Conservation (phyloP, 2,329 filamentous ascomycete genomes). For the Clathrospora elynae region DNA sequence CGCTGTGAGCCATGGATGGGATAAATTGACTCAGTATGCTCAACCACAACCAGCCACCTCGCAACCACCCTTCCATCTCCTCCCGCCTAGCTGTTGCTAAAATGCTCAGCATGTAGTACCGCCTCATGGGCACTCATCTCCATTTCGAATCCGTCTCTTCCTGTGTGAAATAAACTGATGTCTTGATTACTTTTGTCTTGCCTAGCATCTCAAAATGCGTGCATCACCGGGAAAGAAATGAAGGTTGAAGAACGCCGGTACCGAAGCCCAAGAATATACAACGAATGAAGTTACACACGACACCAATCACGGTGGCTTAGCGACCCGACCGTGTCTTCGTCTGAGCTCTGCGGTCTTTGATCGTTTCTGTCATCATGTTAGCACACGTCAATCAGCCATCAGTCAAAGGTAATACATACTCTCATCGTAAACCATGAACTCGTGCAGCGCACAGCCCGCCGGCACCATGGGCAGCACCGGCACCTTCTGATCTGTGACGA, state of each 20-base stretch:
- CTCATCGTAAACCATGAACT: slow-evolving; percentile 88
- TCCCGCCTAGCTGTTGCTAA: too few relatives aligned
- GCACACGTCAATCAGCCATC: neutral
- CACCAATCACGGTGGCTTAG: slow-evolving; percentile 17
- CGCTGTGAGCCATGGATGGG: too few relatives aligned
- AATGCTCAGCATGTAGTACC: too few relatives aligned
- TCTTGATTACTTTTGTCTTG: too few relatives aligned
- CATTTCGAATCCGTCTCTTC: too few relatives aligned
- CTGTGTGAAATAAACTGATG: too few relatives aligned
- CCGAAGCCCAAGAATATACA: slow-evolving; percentile 27
- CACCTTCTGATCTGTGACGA: slow-evolving; percentile 86
- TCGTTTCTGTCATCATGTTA: slow-evolving; percentile 23
- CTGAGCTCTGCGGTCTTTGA: slow-evolving; percentile 38
- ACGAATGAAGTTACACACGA: slow-evolving; percentile 18
- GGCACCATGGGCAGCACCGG: slow-evolving; percentile 99
- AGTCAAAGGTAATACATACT: slow-evolving; percentile 56
- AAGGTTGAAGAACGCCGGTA: slow-evolving; percentile 22
- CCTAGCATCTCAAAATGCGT: too few relatives aligned
- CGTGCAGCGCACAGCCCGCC: slow-evolving; percentile 81
- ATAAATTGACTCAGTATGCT: too few relatives aligned
- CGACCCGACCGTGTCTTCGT: slow-evolving; percentile 38
- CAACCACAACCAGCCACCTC: too few relatives aligned
- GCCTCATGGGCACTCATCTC: too few relatives aligned
- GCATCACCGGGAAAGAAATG: neutral
- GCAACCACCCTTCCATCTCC: too few relatives aligned